Evolutionary conservation across 257 asterid genomes (phyloP).

Genomic region (Solanum commersonii): DNA sequence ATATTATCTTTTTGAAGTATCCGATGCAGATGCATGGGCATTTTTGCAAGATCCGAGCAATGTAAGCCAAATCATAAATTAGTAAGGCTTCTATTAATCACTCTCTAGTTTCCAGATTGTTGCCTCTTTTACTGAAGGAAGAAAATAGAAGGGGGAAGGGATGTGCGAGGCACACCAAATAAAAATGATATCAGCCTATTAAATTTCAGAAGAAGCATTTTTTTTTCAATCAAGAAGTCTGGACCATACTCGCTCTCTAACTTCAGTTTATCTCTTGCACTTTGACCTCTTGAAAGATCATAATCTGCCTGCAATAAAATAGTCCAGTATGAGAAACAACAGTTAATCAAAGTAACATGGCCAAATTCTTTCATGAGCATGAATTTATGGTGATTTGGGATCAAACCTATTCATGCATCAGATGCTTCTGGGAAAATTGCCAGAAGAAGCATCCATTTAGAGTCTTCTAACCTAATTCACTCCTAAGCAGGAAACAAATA

Average conservation of each 20-base stretch:
- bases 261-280: constrained; percentile 62
- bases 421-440: not conserved
- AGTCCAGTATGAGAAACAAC: constrained; percentile 14
- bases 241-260: constrained; percentile 74
- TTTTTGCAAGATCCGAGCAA: not conserved
- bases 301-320: constrained; percentile 51
- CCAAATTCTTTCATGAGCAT: not conserved
- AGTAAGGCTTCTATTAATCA: not conserved
- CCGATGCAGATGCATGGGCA: not conserved
- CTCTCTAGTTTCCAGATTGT: not conserved
- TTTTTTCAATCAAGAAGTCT: not conserved
- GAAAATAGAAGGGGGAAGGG: not conserved
- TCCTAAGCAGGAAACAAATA: not conserved
- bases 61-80: not conserved
- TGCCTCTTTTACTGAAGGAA: not conserved
- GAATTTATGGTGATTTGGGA: not conserved
- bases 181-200: not conserved
- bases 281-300: constrained; percentile 63
- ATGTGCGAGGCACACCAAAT: not conserved
- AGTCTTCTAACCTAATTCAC: not conserved
- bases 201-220: not conserved
- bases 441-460: not conserved
- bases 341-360: not conserved
- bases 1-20: not conserved
- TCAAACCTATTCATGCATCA: not conserved